phyloP scores from a whole-genome alignment of 2,329 filamentous ascomycete species.

The Pseudophaeomoniella oleicola region DNA sequence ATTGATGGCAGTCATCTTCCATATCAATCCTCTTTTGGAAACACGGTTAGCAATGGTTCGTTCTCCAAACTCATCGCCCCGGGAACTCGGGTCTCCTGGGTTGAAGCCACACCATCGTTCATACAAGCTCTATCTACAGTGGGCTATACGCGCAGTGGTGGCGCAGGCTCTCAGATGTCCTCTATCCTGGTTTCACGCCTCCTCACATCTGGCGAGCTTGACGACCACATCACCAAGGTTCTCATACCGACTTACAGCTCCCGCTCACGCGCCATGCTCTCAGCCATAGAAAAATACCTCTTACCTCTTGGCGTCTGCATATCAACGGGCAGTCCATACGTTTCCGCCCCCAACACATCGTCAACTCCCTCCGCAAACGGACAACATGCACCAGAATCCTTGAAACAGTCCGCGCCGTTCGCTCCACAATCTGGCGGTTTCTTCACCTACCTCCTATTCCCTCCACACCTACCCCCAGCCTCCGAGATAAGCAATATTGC shows the following conservation, averaged over 20 bases:
- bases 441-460: constrained; percentile 2
- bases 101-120: constrained; percentile 53
- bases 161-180: constrained; percentile 44
- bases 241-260: constrained; percentile 41
- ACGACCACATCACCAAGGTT: constrained; percentile 36
- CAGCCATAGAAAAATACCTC: constrained; percentile 45
- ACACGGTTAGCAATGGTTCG: constrained; percentile 71
- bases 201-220: constrained; percentile 34
- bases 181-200: constrained; percentile 43
- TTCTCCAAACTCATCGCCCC: constrained; percentile 82
- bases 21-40: constrained; percentile 52
- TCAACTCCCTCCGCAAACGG: too few species aligned
- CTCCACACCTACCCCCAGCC: background rate
- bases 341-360: too few species aligned
- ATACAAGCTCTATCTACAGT: constrained; percentile 44
- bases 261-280: constrained; percentile 40
- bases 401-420: constrained; percentile 7
- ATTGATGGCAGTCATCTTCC: constrained; percentile 56
- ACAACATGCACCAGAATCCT: constrained; percentile 4
- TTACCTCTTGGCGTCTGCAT: constrained; percentile 43
- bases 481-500: background rate
- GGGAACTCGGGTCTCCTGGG: constrained; percentile 77
- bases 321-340: background rate
- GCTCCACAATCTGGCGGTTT: background rate
- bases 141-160: constrained; percentile 43